phyloP scores from a whole-genome alignment of 805 yeast species.

The Myxozyma nipponensis region DNA sequence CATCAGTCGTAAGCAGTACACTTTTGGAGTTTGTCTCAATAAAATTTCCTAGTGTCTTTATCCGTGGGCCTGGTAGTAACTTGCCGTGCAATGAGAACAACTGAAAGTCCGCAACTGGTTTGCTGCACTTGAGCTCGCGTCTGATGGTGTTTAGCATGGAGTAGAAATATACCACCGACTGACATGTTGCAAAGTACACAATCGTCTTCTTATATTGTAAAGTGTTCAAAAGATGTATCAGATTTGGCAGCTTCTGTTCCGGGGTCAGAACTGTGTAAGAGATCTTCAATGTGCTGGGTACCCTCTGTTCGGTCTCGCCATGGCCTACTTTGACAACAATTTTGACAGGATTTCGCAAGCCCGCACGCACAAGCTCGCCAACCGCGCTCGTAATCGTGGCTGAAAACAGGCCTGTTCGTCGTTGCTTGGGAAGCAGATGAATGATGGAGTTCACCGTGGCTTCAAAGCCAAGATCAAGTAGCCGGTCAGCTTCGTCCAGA shows the following conservation, averaged over 20 bases:
- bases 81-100: conserved; percentile 88
- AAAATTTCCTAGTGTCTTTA: conserved; percentile 65
- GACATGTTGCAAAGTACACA: conserved; percentile 90
- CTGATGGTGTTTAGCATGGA: conserved; percentile 38
- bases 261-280: conserved; percentile 59
- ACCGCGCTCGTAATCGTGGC: conserved; percentile 90
- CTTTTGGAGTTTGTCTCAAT: conserved; percentile 39
- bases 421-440: conserved; percentile 74
- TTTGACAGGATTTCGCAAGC: conserved; percentile 89
- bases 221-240: conserved; percentile 52
- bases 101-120: conserved; percentile 35
- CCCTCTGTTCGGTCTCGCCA: conserved; percentile 37
- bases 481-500: conserved; percentile 89
- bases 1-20: conserved; percentile 87
- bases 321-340: conserved; percentile 62
- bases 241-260: conserved; percentile 53
- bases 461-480: conserved; percentile 73
- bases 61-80: conserved; percentile 71
- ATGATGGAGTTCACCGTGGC: conserved; percentile 66
- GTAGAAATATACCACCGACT: conserved; percentile 74
- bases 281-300: conserved; percentile 64
- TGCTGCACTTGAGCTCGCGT: conserved; percentile 16
- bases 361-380: conserved; percentile 71
- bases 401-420: conserved; percentile 89
- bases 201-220: conserved; percentile 72